phyloP scores from a whole-genome alignment of 1,284 basidiomycete genomes.

The Leccinum fuscescens region DNA sequence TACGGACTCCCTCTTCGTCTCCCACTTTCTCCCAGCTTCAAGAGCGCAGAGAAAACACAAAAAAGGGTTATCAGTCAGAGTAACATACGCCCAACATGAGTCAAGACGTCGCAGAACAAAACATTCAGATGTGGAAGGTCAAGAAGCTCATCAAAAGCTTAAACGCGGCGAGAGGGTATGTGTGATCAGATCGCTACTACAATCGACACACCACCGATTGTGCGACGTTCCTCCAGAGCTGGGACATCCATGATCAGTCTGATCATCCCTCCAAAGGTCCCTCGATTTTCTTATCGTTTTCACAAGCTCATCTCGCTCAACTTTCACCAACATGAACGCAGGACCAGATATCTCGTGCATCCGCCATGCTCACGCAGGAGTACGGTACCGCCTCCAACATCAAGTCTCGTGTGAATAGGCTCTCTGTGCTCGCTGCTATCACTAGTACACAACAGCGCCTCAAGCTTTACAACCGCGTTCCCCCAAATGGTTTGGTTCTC shows the following conservation, averaged over 20 bases:
- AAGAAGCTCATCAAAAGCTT: constrained; percentile 98
- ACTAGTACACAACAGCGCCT: constrained; percentile 98
- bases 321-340: constrained; percentile 29
- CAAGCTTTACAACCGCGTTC: constrained; percentile 95
- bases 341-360: constrained; percentile 95
- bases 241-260: constrained; percentile 99
- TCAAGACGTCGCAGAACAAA: constrained; percentile 80
- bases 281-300: constrained; percentile 26
- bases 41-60: constrained; percentile 10
- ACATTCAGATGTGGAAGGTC: constrained; percentile 95
- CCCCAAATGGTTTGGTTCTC: constrained; percentile 94
- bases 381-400: constrained; percentile 99
- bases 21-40: neutral
- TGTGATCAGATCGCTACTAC: constrained; percentile 19
- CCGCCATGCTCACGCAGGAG: constrained; percentile 96
- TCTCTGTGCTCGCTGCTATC: constrained; percentile 97
- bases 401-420: constrained; percentile 98
- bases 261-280: constrained; percentile 91
- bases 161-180: constrained; percentile 86
- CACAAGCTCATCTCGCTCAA: neutral
- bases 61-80: constrained; percentile 11
- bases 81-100: constrained; percentile 54
- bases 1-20: neutral
- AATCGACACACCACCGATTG: constrained; percentile 19
- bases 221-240: constrained; percentile 45